These are phyloP conservation scores for Grigorovia yakushimaensis DNA, from an alignment of 805 yeast species.

Conservation along the genomic window DNA sequence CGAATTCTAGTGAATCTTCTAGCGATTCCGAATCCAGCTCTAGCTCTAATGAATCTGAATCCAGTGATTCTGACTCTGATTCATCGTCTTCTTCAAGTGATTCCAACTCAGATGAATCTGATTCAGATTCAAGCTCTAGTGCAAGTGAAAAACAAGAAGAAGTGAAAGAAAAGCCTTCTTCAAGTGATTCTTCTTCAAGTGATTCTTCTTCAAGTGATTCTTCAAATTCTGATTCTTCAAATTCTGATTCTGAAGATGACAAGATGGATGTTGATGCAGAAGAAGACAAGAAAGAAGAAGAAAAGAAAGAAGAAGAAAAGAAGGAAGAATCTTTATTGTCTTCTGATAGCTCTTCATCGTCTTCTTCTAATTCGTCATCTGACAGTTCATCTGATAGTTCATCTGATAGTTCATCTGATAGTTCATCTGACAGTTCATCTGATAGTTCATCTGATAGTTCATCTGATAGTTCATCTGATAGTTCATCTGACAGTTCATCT, in stretches of 20 bases:
- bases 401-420: slow-evolving; percentile 2
- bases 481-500: slow-evolving; percentile 1
- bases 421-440: not conserved
- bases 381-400: slow-evolving; percentile 4
- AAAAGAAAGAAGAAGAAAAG: no score
- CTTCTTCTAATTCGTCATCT: slow-evolving; percentile 3
- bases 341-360: slow-evolving; percentile 7
- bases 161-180: slow-evolving; percentile 4
- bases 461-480: slow-evolving; percentile 6
- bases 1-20: slow-evolving; percentile 6
- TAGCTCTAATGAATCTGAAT: no score
- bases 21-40: slow-evolving; percentile 29
- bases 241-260: slow-evolving; percentile 2
- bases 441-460: slow-evolving; percentile 3
- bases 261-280: no score
- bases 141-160: slow-evolving; percentile 4
- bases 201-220: slow-evolving; percentile 12
- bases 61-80: slow-evolving; percentile 10
- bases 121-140: slow-evolving; percentile 11
- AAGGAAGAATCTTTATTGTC: slow-evolving; percentile 4
- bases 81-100: slow-evolving; percentile 9
- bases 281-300: not conserved
- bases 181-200: slow-evolving; percentile 6
- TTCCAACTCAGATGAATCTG: slow-evolving; percentile 6
- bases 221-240: slow-evolving; percentile 1